Conservation (phyloP, 2,329 filamentous ascomycete genomes). For the Amauroascus niger region DNA sequence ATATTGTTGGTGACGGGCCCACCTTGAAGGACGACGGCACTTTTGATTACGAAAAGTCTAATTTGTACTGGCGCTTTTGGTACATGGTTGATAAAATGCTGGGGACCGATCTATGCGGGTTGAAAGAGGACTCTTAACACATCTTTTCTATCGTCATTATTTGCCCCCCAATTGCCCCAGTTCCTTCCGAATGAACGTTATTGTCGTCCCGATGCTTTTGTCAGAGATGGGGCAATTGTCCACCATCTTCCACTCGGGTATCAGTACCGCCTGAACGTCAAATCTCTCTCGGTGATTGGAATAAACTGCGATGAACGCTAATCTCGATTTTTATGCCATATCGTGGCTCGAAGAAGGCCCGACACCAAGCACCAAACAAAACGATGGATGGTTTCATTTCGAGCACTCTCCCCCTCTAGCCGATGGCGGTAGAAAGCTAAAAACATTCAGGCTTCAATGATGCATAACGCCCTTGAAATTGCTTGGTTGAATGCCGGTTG, state of each 20-base stretch:
- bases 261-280: too few relatives aligned
- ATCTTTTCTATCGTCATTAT: neutral
- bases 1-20: conserved; percentile 40
- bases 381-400: too few relatives aligned
- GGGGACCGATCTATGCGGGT: conserved; percentile 53
- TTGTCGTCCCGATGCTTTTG: too few relatives aligned
- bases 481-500: too few relatives aligned
- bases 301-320: neutral
- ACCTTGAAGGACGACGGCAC: conserved; percentile 37
- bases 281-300: too few relatives aligned
- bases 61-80: conserved; percentile 53
- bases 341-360: neutral
- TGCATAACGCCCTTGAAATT: too few relatives aligned
- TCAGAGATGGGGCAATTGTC: too few relatives aligned
- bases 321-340: neutral
- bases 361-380: too few relatives aligned
- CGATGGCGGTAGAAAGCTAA: too few relatives aligned
- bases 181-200: neutral
- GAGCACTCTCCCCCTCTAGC: too few relatives aligned
- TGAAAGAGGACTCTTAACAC: conserved; percentile 44
- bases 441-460: too few relatives aligned
- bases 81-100: conserved; percentile 46
- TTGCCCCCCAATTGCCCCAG: neutral
- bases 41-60: conserved; percentile 60
- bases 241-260: neutral